phyloP scores from a whole-genome alignment of 202 grass and related monocot genomes.

The Panicum hallii region DNA sequence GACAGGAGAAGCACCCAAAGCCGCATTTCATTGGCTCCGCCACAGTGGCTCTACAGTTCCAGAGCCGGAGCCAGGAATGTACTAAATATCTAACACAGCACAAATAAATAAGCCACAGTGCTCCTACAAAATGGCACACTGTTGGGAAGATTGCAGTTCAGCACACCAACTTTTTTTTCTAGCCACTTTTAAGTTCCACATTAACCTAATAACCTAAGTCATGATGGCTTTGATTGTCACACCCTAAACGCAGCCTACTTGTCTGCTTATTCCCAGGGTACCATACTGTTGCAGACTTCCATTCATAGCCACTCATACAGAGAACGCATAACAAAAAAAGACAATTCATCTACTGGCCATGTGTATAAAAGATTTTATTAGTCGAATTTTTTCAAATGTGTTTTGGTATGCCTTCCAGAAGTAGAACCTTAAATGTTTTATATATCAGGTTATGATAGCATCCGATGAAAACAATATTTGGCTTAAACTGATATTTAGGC shows the following conservation, averaged over 20 bases:
- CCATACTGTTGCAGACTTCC: not conserved
- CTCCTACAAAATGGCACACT: not conserved
- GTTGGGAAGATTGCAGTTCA: not conserved
- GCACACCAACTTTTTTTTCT: not conserved
- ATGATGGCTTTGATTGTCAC: not conserved
- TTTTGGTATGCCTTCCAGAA: not conserved
- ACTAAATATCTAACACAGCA: not conserved
- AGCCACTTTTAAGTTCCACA: not conserved
- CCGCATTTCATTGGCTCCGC: no score
- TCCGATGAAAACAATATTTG: not conserved
- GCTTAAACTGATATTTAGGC: not conserved
- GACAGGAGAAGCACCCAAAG: no score
- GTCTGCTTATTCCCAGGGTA: not conserved
- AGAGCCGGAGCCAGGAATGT: no score
- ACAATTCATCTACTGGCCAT: not conserved
- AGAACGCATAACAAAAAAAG: slow-evolving; percentile 30
- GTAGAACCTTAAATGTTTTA: not conserved
- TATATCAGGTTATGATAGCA: not conserved
- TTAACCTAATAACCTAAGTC: not conserved
- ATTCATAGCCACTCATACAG: not conserved
- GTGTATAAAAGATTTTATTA: not conserved
- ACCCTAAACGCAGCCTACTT: not conserved
- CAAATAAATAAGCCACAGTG: not conserved
- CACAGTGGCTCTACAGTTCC: no score
- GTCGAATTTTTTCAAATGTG: not conserved